phyloP scores from a whole-genome alignment of 371 early-diverging fungal genomes.

The Circinella minor region DNA sequence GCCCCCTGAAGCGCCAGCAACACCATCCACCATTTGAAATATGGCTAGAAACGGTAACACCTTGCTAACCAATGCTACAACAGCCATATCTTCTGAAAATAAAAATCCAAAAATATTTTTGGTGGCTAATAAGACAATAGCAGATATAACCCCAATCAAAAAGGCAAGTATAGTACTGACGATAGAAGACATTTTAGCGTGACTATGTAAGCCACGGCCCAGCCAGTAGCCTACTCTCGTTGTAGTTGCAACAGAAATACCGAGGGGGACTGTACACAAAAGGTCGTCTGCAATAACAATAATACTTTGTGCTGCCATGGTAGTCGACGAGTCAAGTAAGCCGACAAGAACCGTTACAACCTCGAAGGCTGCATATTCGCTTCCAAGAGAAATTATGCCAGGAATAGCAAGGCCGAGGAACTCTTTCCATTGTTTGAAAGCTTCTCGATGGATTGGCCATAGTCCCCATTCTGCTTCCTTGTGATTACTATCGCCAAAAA shows the following conservation, averaged over 20 bases:
- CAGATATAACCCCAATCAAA: conserved; percentile 63
- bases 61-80: conserved; percentile 62
- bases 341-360: conserved; percentile 79
- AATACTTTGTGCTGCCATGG: conserved; percentile 78
- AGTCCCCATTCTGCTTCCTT: conserved; percentile 60
- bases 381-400: conserved; percentile 62
- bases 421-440: conserved; percentile 65
- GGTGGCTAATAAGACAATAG: conserved; percentile 42
- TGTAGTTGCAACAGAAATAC: conserved; percentile 68
- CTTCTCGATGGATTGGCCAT: conserved; percentile 68
- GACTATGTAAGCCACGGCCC: conserved; percentile 60
- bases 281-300: conserved; percentile 17
- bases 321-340: conserved; percentile 66
- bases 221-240: conserved; percentile 75
- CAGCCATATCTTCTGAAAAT: conserved; percentile 63
- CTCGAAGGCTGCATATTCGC: conserved; percentile 76
- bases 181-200: conserved; percentile 78
- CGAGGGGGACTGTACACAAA: conserved; percentile 53
- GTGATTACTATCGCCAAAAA: conserved; percentile 37
- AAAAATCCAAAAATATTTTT: conserved; percentile 56
- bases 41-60: conserved; percentile 76
- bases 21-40: conserved; percentile 72
- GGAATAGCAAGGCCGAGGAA: conserved; percentile 55
- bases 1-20: conserved; percentile 65
- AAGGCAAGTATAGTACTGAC: conserved; percentile 68